Evolutionary conservation across 2,329 filamentous ascomycete genomes (phyloP).

Genomic region (Sclerotinia minor): DNA sequence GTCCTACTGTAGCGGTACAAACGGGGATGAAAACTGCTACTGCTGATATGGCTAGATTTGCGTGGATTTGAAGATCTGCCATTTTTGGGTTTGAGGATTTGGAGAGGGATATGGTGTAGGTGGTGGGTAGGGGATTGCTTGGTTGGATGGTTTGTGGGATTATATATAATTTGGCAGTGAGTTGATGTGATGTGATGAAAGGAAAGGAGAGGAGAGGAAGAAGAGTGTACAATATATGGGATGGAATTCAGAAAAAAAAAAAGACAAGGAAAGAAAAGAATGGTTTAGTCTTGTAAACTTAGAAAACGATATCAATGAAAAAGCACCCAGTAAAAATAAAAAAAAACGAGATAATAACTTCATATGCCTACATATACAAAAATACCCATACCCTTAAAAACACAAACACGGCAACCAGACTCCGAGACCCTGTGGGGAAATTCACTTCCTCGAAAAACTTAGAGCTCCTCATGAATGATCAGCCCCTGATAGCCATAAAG

Average conservation of each 20-base stretch:
- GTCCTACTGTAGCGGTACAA: not conserved
- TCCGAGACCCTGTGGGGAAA: conserved; percentile 7
- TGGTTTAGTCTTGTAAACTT: not conserved
- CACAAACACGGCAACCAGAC: not conserved
- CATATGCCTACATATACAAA: not conserved
- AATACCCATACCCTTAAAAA: too few species aligned
- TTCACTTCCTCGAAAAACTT: not conserved
- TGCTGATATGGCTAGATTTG: conserved; percentile 8
- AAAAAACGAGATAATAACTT: not conserved
- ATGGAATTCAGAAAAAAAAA: too few species aligned
- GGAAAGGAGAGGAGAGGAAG: not conserved
- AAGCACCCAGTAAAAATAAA: not conserved
- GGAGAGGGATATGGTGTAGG: not conserved
- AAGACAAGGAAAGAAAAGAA: not conserved
- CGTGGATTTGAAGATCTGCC: conserved; percentile 21
- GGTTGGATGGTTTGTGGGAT: too few species aligned
- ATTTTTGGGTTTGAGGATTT: not conserved
- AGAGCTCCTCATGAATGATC: not conserved
- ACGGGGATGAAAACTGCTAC: conserved; percentile 14
- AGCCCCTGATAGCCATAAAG: not conserved
- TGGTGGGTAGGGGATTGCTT: too few species aligned
- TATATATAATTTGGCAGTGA: too few species aligned
- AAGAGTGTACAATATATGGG: not conserved
- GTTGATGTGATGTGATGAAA: too few species aligned
- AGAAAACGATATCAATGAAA: not conserved